Base-by-base conservation (phyloP, 225 moss, liverwort and hornwort genomes). In the Ulota crispa region DNA sequence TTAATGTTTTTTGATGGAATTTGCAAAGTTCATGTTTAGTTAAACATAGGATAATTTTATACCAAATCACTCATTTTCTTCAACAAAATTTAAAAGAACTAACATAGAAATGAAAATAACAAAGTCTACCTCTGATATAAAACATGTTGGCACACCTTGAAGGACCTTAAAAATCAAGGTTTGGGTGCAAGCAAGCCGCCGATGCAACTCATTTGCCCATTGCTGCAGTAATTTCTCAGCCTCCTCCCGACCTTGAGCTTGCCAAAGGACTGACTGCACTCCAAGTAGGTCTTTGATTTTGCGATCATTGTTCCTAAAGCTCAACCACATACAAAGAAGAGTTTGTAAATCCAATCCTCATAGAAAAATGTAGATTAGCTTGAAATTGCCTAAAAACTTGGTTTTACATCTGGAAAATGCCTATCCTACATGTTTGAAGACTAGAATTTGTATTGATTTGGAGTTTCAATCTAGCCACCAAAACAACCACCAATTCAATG, bases 251-350 rank as follows among this genome's bases (percentile, higher is more conserved):
- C 86, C 87, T 75, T 42, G 80, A 72, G 66, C 87, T 78, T 88
- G 81, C 57, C 85, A 93, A 50, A 72, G 60, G 12, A 70, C 52
- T 15, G 71, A 72, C 4, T 90, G 82, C 20, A 45, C 79, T 7
- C 47, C 53, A 21, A 84, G 45, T 20, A 59, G 42, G 54, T 85
- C 89, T 56, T 88, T 15, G 0, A 72, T 27, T 75, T 93, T 90
- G 9, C 9, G 45, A 16, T 89, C 86, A 45, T 88, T 89, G 47
- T 70, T 55, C 64, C 93, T 97, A 10, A 85, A 50, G 6, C 3
- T 32, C 39, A 47, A 1, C 20, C 28, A 66, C 61, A 50, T 57
- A 16, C 23, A 67, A 0, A 45, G 9, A 18, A 11, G 1, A 80
- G 15, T 61, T 71, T 45, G 3, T 1, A 32, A 42, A n/a, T 5